Evolutionary conservation across 805 yeast species (phyloP).

Genomic region (Ascoidea rubescens): DNA sequence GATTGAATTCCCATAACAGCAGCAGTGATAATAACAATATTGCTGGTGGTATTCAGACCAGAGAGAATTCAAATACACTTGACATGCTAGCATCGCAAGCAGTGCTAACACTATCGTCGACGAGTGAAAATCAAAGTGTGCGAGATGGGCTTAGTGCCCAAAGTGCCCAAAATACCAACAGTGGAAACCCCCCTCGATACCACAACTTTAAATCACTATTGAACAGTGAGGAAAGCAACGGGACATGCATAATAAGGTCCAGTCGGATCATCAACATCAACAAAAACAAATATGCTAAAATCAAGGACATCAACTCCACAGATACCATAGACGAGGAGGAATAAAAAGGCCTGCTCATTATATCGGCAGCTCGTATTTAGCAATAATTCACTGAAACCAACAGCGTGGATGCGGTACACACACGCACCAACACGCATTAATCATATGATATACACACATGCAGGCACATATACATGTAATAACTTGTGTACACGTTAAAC

Average conservation of each 20-base stretch:
- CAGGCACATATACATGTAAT: no score
- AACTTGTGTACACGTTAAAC: no score
- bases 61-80: slow-evolving; percentile 6
- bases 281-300: no score
- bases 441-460: not conserved
- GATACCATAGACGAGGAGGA: not conserved
- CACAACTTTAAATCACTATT: no score
- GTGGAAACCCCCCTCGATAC: not conserved
- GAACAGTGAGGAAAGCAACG: no score
- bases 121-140: not conserved
- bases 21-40: not conserved
- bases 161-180: not conserved
- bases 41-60: not conserved
- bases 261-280: not conserved
- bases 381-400: not conserved
- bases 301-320: not conserved
- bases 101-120: not conserved
- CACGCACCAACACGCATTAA: not conserved
- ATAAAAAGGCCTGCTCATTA: not conserved
- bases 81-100: slow-evolving; percentile 11
- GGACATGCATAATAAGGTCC: no score
- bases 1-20: not conserved
- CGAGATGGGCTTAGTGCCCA: not conserved
- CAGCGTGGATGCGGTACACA: not conserved
- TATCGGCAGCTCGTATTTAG: not conserved